Base-by-base conservation (phyloP, 306 rosid species). In the Vigna trinervia region DNA sequence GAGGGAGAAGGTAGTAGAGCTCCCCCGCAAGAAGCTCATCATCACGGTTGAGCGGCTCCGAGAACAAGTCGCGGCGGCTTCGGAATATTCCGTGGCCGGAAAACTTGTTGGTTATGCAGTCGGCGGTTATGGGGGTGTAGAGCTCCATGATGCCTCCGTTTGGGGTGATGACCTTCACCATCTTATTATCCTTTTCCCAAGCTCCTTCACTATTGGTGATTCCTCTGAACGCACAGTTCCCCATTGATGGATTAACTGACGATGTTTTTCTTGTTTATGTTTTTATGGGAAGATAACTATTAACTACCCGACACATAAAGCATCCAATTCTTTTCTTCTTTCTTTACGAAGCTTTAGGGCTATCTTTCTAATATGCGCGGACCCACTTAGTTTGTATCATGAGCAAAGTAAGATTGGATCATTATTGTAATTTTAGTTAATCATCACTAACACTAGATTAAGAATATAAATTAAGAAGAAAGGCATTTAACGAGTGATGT, bases 71-170 rank as follows among this genome's bases (percentile, higher is more conserved):
- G 4, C 72, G 73, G 9, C 50, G 85, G 85, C 77, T 80, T 3
- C 73, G 76, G 83, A 90, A 92, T 67, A 92, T 87, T 78, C 85
- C 93, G 59, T 92, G 92, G 51, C 91, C 93, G 0, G 93, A 92
- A 38, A 83, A 89, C 78, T 86, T 86, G 39, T 51, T 82, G 26
- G 93, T 88, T 68, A 90, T 78, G 78, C 78, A 67, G 17, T 85
- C 83, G 3, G 78, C 93, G 8, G 92, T 79, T 54, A 90, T 77
- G n/a, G 97, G 97, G 0, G 89, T 38, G 50, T 23, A 78, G 5
- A 92, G 83, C 83, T 88, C 93, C 93, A 92, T 92, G 76, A 90
- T 84, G 58, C 92, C 96, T 1, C 96, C 97, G 39, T 66, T 84
- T 13, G 88, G 75, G 43, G 92, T 92, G 32, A 89, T 81, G 10